Base-by-base conservation (phyloP, 192 early-diverging fungal species). In the Gigaspora rosea region DNA sequence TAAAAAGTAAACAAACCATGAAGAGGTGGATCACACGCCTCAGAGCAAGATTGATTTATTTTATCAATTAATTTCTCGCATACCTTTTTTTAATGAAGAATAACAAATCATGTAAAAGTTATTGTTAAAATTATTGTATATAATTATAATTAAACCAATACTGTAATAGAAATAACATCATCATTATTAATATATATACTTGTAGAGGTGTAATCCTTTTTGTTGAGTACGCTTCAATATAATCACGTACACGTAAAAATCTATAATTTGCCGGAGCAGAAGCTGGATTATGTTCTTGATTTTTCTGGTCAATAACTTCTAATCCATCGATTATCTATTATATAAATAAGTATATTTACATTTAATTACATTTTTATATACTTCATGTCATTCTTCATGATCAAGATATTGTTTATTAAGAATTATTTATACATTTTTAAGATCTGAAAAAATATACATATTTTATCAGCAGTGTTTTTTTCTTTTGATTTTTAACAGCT, bases 1-100 rank as follows among this genome's bases (percentile, higher is more conserved):
- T 41, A 41, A 41, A n/a, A 41, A 41, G 41, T 41, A 41, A 41
- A 41, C 41, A 1, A 68, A 33, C 77, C 83, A 16, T 78, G 72
- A 56, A 84, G 47, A 1, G 77, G 48, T 13, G 83, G 78, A 32
- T 63, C 27, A 36, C 52, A 54, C 32, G 41, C 41, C 41, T 49
- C 36, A 59, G n/a, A 56, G 20, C 52, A 16, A 35, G 18, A 27
- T 41, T 41, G 41, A 6, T 74, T 58, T 15, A 74, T 74, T 49
- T 49, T 74, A 4, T 32, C 12, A 48, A 74, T 15, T 22, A 74
- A 61, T 32, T 8, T 33, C 61, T 74, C 72, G n/a, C 52, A 54
- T 33, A 74, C 58, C 72, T 74, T 41, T 41, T 41, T 57, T 13
- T 12, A 22, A 13, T 12, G 47, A 58, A n/a, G n/a, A 59, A 73